Percentiles rank a stretch among this genome's conserved stretches.
These are phyloP conservation scores for Lasiosphaeriaceae sp. DNA, from an alignment of 495 filamentous ascomycete genomes.

Conservation along the genomic window DNA sequence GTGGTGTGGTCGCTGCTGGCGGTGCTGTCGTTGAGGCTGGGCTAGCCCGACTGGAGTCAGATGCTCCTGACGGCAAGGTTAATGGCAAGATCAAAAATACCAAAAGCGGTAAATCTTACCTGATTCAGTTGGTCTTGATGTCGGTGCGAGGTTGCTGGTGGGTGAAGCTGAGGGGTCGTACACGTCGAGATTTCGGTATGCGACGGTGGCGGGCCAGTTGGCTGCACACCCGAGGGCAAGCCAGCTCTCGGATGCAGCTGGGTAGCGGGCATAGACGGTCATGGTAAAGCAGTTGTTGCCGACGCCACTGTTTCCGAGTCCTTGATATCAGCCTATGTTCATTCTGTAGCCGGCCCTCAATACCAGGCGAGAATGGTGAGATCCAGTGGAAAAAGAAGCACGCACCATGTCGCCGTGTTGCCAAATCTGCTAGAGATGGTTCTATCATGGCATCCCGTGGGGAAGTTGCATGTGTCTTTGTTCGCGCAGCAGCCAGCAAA, in stretches of 20 bases:
- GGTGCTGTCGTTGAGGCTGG: too few species aligned
- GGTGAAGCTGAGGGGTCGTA: neutral
- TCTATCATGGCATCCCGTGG: neutral
- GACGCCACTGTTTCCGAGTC: neutral
- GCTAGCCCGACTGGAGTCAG: too few species aligned
- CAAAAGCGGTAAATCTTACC: too few species aligned
- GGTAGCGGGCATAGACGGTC: slow-evolving; percentile 12
- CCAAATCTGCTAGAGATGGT: neutral
- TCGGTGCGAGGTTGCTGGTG: too few species aligned
- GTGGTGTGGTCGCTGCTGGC: too few species aligned
- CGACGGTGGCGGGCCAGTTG: slow-evolving; percentile 3
- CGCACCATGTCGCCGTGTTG: slow-evolving; percentile 4
- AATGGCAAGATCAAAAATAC: too few species aligned
- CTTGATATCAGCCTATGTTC: too few species aligned
- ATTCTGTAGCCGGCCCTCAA: too few species aligned
- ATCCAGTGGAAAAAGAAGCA: neutral
- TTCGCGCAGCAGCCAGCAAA: slow-evolving; percentile 5
- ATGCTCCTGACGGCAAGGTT: too few species aligned
- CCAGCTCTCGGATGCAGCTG: slow-evolving; percentile 11
- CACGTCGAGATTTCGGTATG: slow-evolving; percentile 7
- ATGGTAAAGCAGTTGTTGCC: slow-evolving; percentile 12
- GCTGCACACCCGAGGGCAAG: slow-evolving; percentile 9
- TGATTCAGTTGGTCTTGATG: too few species aligned
- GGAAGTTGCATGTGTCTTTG: slow-evolving; percentile 5
- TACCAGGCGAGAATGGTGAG: too few species aligned